Percentiles rank a stretch among this genome's conserved stretches.
These are phyloP conservation scores for Thalassiosira ordinaria DNA, from an alignment of 352 stramenopile species.

Conservation along the genomic window DNA sequence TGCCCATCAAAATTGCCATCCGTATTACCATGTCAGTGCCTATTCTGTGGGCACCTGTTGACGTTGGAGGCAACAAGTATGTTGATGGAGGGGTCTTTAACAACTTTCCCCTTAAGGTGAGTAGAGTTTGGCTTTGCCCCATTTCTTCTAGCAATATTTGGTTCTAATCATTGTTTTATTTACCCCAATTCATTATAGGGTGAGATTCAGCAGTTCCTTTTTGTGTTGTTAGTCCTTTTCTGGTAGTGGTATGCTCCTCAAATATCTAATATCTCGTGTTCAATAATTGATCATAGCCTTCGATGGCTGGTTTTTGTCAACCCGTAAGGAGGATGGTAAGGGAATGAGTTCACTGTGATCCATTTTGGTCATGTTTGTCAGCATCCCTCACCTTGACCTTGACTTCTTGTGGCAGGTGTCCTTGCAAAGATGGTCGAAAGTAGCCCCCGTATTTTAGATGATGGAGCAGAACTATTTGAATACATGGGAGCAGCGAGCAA, in stretches of 20 bases:
- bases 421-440: background rate
- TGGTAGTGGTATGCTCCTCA: too few species aligned
- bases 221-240: too few species aligned
- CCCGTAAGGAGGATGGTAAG: background rate
- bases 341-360: too few species aligned
- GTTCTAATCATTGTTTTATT: too few species aligned
- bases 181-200: too few species aligned
- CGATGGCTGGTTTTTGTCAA: slow-evolving; percentile 10
- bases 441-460: background rate
- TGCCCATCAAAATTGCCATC: slow-evolving; percentile 16
- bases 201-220: too few species aligned
- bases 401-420: too few species aligned
- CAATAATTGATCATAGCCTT: background rate
- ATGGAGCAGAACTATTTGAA: background rate
- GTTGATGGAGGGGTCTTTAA: slow-evolving; percentile 1
- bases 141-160: too few species aligned
- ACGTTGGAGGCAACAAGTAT: background rate
- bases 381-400: too few species aligned
- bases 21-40: slow-evolving; percentile 20
- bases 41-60: slow-evolving; percentile 5
- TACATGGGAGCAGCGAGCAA: background rate
- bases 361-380: too few species aligned
- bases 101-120: slow-evolving; percentile 12
- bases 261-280: too few species aligned
- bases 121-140: background rate